phyloP scores from a whole-genome alignment of 768 basidiomycete species.

The Collybia nuda region DNA sequence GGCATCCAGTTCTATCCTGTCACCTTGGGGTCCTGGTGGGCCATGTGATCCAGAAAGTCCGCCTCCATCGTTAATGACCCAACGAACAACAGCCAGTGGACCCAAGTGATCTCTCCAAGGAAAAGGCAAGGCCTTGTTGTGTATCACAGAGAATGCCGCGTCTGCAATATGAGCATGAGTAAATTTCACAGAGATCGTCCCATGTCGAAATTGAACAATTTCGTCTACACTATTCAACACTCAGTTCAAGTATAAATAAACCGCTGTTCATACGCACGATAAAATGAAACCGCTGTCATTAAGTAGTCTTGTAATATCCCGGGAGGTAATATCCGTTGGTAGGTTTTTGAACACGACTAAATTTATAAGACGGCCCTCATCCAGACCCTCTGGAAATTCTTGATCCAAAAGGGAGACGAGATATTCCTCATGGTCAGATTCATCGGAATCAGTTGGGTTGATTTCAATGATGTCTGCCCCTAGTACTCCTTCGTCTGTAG shows the following conservation, averaged over 20 bases:
- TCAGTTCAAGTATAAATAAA: neutral
- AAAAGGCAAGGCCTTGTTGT: neutral
- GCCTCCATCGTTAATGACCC: neutral
- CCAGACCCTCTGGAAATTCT: no score
- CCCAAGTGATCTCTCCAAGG: neutral
- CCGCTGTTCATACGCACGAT: no score
- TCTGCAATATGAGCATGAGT: neutral
- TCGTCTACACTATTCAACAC: neutral
- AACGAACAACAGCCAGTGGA: neutral
- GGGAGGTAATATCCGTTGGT: slow-evolving; percentile 1
- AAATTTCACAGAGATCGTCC: neutral
- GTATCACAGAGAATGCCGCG: neutral
- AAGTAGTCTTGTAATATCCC: slow-evolving; percentile 4
- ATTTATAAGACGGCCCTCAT: no score
- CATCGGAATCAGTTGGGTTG: no score
- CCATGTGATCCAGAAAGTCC: no score
- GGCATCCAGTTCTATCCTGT: no score
- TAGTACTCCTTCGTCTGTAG: no score
- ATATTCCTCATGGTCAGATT: no score
- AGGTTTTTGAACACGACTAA: neutral
- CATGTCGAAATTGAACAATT: neutral
- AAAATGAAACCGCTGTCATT: slow-evolving; percentile 1
- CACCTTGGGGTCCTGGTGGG: no score
- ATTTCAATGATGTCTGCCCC: no score
- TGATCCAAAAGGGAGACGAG: no score